Base-by-base conservation (phyloP, 306 rosid species). In the Datisca glomerata region DNA sequence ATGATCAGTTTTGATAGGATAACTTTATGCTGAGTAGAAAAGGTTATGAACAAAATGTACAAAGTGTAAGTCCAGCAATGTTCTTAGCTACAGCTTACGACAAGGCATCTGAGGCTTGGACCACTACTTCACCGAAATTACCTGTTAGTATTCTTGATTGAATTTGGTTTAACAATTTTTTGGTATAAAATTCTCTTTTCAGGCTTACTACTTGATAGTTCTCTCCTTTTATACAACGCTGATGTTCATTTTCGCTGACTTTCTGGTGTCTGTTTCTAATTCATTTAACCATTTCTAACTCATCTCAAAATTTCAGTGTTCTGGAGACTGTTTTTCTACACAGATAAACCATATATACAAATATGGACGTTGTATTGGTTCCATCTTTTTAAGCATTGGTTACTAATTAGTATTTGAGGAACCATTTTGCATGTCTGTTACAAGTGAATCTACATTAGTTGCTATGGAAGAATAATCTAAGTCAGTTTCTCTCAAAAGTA, bases 51-150 rank as follows among this genome's bases (percentile, higher is more conserved):
- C 76, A 64, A 43, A 72, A 70, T 50, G 69, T 50, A 5, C 74
- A 64, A 42, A 59, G 44, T 61, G 45, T 41, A 22, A 69, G 65
- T 18, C 67, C 85, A 20, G 75, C 65, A 18, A 77, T 89, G 86
- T 89, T 83, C 70, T 51, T 89, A 53, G 93, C 86, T 38, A 77
- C 95, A 39, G 62, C 69, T 61, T 89, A 89, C 40, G 95, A 83
- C 54, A 83, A 65, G 49, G 74, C 68, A 55, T 83, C 97, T 16
- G 91, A 83, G 55, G 86, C 86, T 43, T 89, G 97, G 97, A 89
- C 93, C 66, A 65, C 56, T 65, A 51, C 51, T 64, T 83, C 91
- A 28, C 93, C 95, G 18, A 79, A 64, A 45, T 43, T 45, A 50
- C 37, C 51, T 72, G 97, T 89, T 55, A 34, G 93, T 49, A 31